These are phyloP conservation scores for Nepenthes mirabilis DNA, from an alignment of 148 eudicot species.

Conservation along the genomic window DNA sequence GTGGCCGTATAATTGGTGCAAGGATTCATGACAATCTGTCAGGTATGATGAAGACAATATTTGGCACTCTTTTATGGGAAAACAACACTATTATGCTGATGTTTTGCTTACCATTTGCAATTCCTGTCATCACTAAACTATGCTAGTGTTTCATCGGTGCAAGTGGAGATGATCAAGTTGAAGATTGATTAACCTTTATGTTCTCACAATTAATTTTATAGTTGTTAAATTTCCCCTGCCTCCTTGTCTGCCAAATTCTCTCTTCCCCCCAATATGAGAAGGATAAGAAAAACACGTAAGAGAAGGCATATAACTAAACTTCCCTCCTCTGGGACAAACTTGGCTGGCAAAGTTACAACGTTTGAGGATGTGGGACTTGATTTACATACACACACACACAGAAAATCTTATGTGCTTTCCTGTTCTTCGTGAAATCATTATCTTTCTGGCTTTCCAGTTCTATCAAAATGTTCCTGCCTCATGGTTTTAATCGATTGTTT, in stretches of 20 bases:
- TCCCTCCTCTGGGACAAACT: too few relatives aligned
- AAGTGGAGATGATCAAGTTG: neutral
- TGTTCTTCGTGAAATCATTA: too few relatives aligned
- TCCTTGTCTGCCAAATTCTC: neutral
- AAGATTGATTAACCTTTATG: neutral
- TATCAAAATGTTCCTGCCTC: too few relatives aligned
- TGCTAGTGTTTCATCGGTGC: neutral
- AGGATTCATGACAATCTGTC: constrained; percentile 63
- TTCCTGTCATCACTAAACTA: neutral
- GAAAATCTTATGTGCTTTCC: too few relatives aligned
- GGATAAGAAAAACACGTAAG: too few relatives aligned
- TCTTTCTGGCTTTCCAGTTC: too few relatives aligned
- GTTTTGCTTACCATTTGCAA: neutral
- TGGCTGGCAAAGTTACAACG: too few relatives aligned
- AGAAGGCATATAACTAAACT: too few relatives aligned
- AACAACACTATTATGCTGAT: neutral
- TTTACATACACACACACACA: too few relatives aligned
- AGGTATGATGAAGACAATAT: constrained; percentile 25
- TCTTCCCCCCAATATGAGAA: too few relatives aligned
- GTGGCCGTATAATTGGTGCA: constrained; percentile 68
- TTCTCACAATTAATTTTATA: neutral
- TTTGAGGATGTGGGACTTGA: too few relatives aligned
- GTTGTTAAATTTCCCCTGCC: neutral
- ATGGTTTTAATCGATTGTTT: too few relatives aligned
- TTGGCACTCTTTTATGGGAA: neutral